phyloP scores from a whole-genome alignment of 805 yeast species.

The Lachancea lanzarotensis region DNA sequence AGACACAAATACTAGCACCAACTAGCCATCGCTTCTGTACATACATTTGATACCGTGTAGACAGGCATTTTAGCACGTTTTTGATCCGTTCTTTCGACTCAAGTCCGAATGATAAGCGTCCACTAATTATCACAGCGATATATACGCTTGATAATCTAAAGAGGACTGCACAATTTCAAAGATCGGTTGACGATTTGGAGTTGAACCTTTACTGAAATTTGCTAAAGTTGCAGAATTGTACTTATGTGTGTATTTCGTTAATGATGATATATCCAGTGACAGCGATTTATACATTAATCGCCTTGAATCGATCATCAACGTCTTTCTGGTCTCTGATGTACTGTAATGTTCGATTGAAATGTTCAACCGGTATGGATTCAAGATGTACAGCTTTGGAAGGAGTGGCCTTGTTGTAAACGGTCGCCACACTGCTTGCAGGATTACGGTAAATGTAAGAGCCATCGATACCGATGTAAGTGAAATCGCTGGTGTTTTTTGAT shows the following conservation, averaged over 20 bases:
- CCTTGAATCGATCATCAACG: conserved; percentile 61
- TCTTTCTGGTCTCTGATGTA: conserved; percentile 65
- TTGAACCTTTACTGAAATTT: neutral
- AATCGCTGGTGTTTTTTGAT: neutral
- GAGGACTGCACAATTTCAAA: neutral
- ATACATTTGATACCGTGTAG: conserved; percentile 36
- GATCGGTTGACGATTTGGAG: neutral
- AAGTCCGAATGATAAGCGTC: too few species aligned
- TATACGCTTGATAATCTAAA: too few species aligned
- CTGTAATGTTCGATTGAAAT: conserved; percentile 64
- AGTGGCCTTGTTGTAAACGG: conserved; percentile 27
- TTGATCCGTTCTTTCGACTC: neutral
- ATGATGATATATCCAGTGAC: neutral
- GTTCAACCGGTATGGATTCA: conserved; percentile 32
- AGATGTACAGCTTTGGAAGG: conserved; percentile 27
- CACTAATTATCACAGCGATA: too few species aligned
- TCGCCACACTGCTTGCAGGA: conserved; percentile 15
- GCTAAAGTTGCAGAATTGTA: neutral
- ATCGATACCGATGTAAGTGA: conserved; percentile 22
- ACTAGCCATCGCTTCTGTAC: conserved; percentile 1
- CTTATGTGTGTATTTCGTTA: neutral
- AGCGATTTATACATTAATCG: conserved; percentile 13
- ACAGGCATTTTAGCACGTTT: conserved; percentile 27
- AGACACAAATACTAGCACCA: too few species aligned
- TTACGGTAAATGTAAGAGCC: conserved; percentile 22